phyloP scores from a whole-genome alignment of 129 eudicot genomes.

The Chrysanthemum makinoi region DNA sequence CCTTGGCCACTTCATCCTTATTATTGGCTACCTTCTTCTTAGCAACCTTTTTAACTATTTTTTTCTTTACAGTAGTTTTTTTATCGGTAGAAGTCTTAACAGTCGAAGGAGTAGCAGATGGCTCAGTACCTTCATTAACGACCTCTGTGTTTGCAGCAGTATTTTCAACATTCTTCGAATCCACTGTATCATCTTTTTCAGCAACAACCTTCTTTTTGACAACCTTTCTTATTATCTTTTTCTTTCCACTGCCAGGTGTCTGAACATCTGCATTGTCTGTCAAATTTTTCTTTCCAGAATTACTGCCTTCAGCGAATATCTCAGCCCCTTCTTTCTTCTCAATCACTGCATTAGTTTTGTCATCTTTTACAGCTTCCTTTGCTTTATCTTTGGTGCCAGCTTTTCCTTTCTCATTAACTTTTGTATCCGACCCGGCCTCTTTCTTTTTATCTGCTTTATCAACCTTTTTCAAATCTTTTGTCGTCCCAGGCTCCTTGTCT shows the following conservation, averaged over 20 bases:
- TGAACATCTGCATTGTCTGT: conserved; percentile 37
- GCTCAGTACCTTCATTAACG: conserved; percentile 38
- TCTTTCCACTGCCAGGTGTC: conserved; percentile 57
- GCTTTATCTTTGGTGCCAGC: conserved; percentile 20
- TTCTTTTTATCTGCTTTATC: conserved; percentile 50
- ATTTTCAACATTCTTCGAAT: conserved; percentile 36
- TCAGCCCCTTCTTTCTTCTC: conserved; percentile 39
- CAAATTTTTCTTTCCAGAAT: conserved; percentile 35
- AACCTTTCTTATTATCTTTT: conserved; percentile 63
- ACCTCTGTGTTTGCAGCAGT: conserved; percentile 29
- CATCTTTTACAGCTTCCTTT: conserved; percentile 42
- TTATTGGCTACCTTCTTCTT: conserved; percentile 48
- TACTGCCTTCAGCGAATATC: conserved; percentile 34
- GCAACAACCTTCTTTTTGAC: conserved; percentile 60
- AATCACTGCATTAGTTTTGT: not conserved
- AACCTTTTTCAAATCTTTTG: conserved; percentile 43
- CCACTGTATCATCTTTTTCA: conserved; percentile 43
- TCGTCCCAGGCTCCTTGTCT: conserved; percentile 38
- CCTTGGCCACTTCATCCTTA: conserved; percentile 25
- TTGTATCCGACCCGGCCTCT: conserved; percentile 35
- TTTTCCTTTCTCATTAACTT: conserved; percentile 38
- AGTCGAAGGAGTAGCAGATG: conserved; percentile 37
- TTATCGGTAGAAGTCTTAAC: conserved; percentile 49
- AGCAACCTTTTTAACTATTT: conserved; percentile 63
- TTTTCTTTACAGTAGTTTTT: conserved; percentile 61